Conservation (phyloP, 371 early-diverging fungal genomes). For the Ordospora pajunii region DNA sequence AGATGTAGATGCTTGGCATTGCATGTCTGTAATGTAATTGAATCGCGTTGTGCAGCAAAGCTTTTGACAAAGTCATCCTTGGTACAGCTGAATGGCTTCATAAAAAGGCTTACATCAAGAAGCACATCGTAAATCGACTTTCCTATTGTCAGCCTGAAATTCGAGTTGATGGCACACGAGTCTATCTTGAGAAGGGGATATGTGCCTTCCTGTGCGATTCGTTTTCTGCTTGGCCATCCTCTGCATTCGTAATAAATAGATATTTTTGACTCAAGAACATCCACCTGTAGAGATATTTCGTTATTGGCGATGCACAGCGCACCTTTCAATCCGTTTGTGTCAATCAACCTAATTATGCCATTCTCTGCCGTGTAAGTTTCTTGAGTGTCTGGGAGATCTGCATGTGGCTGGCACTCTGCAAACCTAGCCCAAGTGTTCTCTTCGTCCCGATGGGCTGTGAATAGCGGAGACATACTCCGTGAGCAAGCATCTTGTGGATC, state of each 20-base stretch:
- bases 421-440: neutral
- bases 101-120: neutral
- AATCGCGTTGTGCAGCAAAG: neutral
- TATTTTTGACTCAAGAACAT: neutral
- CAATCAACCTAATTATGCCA: neutral
- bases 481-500: no score
- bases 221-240: neutral
- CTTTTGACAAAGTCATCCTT: neutral
- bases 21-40: neutral
- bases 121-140: neutral
- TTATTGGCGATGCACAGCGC: neutral
- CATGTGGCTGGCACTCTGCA: neutral
- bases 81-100: neutral
- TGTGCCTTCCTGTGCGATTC: neutral
- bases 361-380: neutral
- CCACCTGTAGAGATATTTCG: neutral
- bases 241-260: neutral
- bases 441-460: neutral
- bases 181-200: neutral
- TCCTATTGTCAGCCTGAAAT: constrained; percentile 10
- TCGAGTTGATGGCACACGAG: neutral
- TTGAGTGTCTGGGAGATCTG: no score
- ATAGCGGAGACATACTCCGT: neutral
- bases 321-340: neutral
- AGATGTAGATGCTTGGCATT: neutral